Percentiles rank a stretch among this genome's conserved stretches.
phyloP scores from a whole-genome alignment of 352 stramenopile genomes.

The Globisporangium polare region DNA sequence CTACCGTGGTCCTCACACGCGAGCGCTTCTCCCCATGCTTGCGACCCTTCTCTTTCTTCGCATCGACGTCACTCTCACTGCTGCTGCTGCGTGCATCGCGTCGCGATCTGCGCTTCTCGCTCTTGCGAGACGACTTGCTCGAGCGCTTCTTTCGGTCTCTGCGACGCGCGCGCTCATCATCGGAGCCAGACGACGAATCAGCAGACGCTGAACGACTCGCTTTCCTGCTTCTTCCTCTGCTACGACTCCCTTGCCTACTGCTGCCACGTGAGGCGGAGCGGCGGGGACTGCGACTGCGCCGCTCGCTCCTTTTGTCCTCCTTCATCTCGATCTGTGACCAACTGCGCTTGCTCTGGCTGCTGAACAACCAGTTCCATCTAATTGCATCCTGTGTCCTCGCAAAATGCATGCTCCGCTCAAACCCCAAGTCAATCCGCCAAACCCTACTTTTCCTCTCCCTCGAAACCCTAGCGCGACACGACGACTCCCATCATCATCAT shows the following conservation, averaged over 20 bases:
- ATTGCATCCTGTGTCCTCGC: not conserved
- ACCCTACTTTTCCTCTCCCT: too few relatives aligned
- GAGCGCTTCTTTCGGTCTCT: conserved; percentile 1
- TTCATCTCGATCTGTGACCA: not conserved
- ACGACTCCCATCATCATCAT: not conserved
- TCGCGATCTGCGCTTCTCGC: not conserved
- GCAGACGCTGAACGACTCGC: conserved; percentile 5
- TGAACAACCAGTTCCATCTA: not conserved
- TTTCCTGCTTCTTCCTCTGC: not conserved
- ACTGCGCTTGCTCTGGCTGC: not conserved
- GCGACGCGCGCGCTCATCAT: not conserved
- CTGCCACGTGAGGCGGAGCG: not conserved
- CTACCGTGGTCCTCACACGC: conserved; percentile 11
- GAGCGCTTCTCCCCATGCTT: conserved; percentile 7
- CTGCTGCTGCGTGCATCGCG: not conserved
- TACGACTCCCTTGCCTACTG: not conserved
- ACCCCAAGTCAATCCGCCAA: too few relatives aligned
- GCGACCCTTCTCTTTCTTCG: conserved; percentile 5
- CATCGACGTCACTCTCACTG: not conserved
- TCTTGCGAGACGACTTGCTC: conserved; percentile 3
- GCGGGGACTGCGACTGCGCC: conserved; percentile 11
- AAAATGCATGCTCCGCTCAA: not conserved
- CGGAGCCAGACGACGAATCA: not conserved
- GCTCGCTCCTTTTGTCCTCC: not conserved
- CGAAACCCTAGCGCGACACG: not conserved